A percentile compares a stretch with the other conserved stretches of the same genome.
These are phyloP conservation scores for Cytospora schulzeri DNA, from an alignment of 2,329 filamentous ascomycete genomes.

Conservation along the genomic window DNA sequence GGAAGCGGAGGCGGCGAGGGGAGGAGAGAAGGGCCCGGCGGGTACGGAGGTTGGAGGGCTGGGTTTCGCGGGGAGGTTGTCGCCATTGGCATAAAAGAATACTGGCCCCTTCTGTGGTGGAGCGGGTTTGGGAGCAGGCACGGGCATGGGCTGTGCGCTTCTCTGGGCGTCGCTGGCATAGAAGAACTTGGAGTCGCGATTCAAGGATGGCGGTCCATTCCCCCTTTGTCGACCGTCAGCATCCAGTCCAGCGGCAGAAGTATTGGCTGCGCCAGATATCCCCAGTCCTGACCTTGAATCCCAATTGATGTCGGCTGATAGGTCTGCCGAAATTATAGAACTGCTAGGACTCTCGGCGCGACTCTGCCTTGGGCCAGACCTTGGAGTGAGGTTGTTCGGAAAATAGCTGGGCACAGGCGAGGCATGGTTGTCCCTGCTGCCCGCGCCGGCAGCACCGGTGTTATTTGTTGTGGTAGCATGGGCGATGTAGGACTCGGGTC, in stretches of 20 bases:
- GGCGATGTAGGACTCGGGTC: slow-evolving; percentile 30
- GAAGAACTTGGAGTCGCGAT: slow-evolving; percentile 76
- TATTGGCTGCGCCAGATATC: slow-evolving; percentile 37
- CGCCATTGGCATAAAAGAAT: slow-evolving; percentile 62
- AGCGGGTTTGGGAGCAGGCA: slow-evolving; percentile 35
- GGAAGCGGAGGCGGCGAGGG: slow-evolving; percentile 38
- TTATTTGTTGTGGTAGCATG: slow-evolving; percentile 25
- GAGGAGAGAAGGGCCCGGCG: slow-evolving; percentile 37
- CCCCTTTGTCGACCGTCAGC: slow-evolving; percentile 34
- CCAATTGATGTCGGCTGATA: slow-evolving; percentile 35
- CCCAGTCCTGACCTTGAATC: slow-evolving; percentile 42
- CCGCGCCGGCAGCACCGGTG: slow-evolving; percentile 37
- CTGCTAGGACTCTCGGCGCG: slow-evolving; percentile 69
- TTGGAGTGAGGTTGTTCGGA: slow-evolving; percentile 73
- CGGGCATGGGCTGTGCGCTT: slow-evolving; percentile 44
- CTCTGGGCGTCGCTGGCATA: slow-evolving; percentile 77
- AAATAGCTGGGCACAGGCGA: slow-evolving; percentile 59
- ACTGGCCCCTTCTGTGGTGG: slow-evolving; percentile 42
- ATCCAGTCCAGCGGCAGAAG: slow-evolving; percentile 28
- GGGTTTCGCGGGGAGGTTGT: slow-evolving; percentile 40
- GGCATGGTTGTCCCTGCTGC: slow-evolving; percentile 51
- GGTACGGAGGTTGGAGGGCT: slow-evolving; percentile 34
- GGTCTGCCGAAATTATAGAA: slow-evolving; percentile 58
- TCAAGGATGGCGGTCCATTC: slow-evolving; percentile 36
- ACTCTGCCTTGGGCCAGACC: slow-evolving; percentile 72